These are phyloP conservation scores for Dujonia santamariae DNA, from an alignment of 1,139 yeast genomes.

Conservation along the genomic window DNA sequence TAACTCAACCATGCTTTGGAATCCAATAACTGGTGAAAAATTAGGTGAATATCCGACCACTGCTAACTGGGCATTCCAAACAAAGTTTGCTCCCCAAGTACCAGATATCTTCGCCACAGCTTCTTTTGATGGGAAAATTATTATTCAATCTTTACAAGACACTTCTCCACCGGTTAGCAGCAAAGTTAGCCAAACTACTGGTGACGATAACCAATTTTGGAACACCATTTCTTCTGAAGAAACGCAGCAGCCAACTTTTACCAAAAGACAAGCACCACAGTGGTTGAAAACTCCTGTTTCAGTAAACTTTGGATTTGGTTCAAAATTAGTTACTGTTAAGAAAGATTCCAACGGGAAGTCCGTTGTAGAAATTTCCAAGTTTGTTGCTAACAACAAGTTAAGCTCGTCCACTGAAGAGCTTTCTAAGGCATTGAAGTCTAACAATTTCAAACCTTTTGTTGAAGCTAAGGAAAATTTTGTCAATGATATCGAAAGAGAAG, in stretches of 20 bases:
- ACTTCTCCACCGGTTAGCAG: slow-evolving; percentile 54
- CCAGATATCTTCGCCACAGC: slow-evolving; percentile 95
- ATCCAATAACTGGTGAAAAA: slow-evolving; percentile 67
- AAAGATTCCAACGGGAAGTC: slow-evolving; percentile 40
- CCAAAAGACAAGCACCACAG: slow-evolving; percentile 75
- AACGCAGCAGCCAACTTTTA: slow-evolving; percentile 69
- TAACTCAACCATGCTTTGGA: slow-evolving; percentile 86
- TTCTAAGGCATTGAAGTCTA: slow-evolving; percentile 55
- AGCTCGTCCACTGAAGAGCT: slow-evolving; percentile 34
- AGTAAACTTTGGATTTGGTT: slow-evolving; percentile 92
- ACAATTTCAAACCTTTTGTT: slow-evolving; percentile 54
- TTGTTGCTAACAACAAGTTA: slow-evolving; percentile 34
- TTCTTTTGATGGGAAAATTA: slow-evolving; percentile 84
- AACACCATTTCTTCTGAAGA: slow-evolving; percentile 69
- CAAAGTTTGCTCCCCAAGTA: slow-evolving; percentile 79
- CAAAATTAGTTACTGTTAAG: slow-evolving; percentile 67
- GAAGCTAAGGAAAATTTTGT: slow-evolving; percentile 44
- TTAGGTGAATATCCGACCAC: slow-evolving; percentile 89
- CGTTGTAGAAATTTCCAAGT: slow-evolving; percentile 49
- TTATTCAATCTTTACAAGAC: slow-evolving; percentile 86
- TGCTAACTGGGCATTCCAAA: slow-evolving; percentile 90
- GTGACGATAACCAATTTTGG: slow-evolving; percentile 76
- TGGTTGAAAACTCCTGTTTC: slow-evolving; percentile 82
- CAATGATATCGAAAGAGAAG: slow-evolving; percentile 51
- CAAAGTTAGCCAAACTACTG: slow-evolving; percentile 41